phyloP scores from a whole-genome alignment of 2,329 filamentous ascomycete genomes.

The Dactylonectria estremocensis region DNA sequence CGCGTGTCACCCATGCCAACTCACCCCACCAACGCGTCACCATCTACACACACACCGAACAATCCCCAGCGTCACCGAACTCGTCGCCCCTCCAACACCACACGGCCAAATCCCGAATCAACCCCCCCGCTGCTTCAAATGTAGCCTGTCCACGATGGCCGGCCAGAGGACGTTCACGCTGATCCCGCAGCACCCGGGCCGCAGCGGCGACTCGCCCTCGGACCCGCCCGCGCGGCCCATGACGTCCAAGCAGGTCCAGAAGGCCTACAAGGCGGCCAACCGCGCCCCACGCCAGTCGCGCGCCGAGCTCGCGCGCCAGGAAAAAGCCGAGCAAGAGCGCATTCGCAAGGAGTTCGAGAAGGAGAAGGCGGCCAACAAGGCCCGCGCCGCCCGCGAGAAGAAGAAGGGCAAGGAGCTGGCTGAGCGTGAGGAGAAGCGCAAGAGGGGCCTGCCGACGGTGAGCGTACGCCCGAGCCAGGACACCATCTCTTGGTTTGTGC shows the following conservation, averaged over 20 bases:
- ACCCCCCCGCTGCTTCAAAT: constrained; percentile 28
- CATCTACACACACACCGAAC: constrained; percentile 9
- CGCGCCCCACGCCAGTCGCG: constrained; percentile 56
- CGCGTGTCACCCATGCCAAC: constrained; percentile 34
- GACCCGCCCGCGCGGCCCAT: constrained; percentile 50
- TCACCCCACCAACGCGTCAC: constrained; percentile 33
- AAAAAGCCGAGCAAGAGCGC: constrained; percentile 68
- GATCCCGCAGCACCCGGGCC: constrained; percentile 54
- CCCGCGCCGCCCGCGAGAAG: constrained; percentile 66
- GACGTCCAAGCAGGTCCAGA: constrained; percentile 60
- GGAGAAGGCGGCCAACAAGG: constrained; percentile 64
- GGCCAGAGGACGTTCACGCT: constrained; percentile 63
- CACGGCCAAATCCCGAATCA: not conserved
- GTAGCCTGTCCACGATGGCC: constrained; percentile 51
- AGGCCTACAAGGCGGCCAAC: constrained; percentile 56
- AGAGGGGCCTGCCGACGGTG: constrained; percentile 68
- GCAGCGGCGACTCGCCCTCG: constrained; percentile 38
- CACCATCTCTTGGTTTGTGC: constrained; percentile 69
- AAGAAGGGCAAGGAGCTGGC: constrained; percentile 69
- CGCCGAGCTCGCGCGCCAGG: constrained; percentile 57
- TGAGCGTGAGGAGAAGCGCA: constrained; percentile 65
- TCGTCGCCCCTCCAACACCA: not conserved
- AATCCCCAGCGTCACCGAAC: not conserved
- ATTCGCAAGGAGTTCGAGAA: constrained; percentile 67
- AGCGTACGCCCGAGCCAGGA: constrained; percentile 70